Base-by-base conservation (phyloP, 331 rosid genomes). In the Quercus lobata region DNA sequence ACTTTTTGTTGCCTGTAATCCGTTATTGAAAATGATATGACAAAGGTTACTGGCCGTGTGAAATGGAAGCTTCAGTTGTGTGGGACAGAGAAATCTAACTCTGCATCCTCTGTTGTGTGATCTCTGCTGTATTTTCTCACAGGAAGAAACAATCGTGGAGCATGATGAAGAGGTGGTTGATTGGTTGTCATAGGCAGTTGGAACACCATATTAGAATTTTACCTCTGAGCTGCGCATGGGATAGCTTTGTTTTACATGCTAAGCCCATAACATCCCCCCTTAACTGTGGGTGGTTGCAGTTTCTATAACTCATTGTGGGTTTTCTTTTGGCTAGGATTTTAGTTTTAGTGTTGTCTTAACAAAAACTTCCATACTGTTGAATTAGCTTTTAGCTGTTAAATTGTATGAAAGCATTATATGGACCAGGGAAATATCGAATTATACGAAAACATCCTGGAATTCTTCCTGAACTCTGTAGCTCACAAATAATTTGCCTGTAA, bases 131-230 rank as follows among this genome's bases (percentile, higher is more conserved):
- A 25, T 77, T 55, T 68, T 44, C 19, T 73, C 41, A 74, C 62
- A 73, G 83, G 79, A 74, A 73, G 75, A 74, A 65, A 80, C 74
- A 80, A 68, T 68, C 49, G 25, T 7, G 52, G 72, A 68, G 37
- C 72, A 35, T 17, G 53, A 68, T 11, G 72, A 4, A 34, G 72
- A 34, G 25, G 72, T 18, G 25, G 72, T 35, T 34, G 24, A 19
- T 34, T 68, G 17, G 24, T 34, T 34, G 27, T 19, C 53, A 35
- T 68, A 68, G 53, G 32, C 30, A 19, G 27, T 68, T 25, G 44
- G 27, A 7, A 68, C 29, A 68, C 49, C 44, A 68, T 34, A 18
- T 15, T 10, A 18, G 52, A 7, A 18, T 68, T 68, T 18, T 68
- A 34, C 72, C n/a, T 35, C 53, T 34, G 25, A 68, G 35, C 25